phyloP scores from a whole-genome alignment of 2,329 filamentous ascomycete species.

The Epichloe elymi region DNA sequence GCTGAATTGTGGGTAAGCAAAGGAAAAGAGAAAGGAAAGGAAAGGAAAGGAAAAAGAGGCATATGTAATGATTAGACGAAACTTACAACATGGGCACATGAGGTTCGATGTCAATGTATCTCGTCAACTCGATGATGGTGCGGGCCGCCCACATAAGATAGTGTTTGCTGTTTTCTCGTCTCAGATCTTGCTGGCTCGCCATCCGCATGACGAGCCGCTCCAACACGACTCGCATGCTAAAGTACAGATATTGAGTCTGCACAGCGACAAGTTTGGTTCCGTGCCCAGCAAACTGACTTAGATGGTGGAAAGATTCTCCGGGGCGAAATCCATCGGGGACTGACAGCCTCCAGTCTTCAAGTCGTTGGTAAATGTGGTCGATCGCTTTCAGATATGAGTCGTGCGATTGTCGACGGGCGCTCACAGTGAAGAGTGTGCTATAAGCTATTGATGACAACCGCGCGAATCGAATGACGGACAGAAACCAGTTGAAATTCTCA shows the following conservation, averaged over 20 bases:
- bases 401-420: conserved; percentile 13
- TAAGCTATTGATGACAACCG: conserved; percentile 21
- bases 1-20: conserved; percentile 3
- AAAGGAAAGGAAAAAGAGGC: not conserved
- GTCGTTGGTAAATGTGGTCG: conserved; percentile 10
- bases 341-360: conserved; percentile 19
- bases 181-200: conserved; percentile 6
- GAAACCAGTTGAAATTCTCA: conserved; percentile 22
- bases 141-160: conserved; percentile 19
- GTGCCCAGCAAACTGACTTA: conserved; percentile 7
- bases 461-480: conserved; percentile 16
- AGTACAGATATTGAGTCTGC: conserved; percentile 18
- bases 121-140: conserved; percentile 19
- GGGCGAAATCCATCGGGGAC: conserved; percentile 18
- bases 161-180: conserved; percentile 11
- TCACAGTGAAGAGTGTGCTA: conserved; percentile 21
- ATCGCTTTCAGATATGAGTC: conserved; percentile 10
- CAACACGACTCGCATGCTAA: conserved; percentile 18
- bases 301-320: conserved; percentile 10
- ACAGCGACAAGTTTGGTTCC: conserved; percentile 12
- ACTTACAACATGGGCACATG: conserved; percentile 22
- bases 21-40: not conserved
- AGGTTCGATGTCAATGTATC: conserved; percentile 19
- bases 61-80: no score
- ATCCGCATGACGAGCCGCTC: conserved; percentile 17